A percentile compares a stretch with the other conserved stretches of the same genome.
Conservation (phyloP, 352 stramenopile genomes). For the Pythium monospermum region DNA sequence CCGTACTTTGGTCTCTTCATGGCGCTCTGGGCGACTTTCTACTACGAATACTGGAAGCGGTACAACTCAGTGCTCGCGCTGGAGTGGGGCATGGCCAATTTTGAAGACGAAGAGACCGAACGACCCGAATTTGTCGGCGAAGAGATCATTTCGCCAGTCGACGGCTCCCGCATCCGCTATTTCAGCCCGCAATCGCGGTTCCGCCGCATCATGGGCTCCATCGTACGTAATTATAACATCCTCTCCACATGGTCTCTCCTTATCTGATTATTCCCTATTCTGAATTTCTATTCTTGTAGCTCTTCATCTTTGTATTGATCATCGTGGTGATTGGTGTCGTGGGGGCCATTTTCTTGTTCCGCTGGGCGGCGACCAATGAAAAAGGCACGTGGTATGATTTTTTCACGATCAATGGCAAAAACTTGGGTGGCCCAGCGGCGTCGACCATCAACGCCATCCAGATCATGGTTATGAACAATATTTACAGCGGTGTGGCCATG, state of each 20-base stretch:
- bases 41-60: slow-evolving; percentile 83
- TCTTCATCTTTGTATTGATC: slow-evolving; percentile 72
- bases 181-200: slow-evolving; percentile 62
- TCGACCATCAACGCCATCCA: slow-evolving; percentile 77
- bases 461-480: slow-evolving; percentile 77
- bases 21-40: slow-evolving; percentile 75
- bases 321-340: slow-evolving; percentile 62
- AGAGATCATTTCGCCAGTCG: slow-evolving; percentile 62
- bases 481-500: slow-evolving; percentile 58
- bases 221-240: slow-evolving; percentile 27
- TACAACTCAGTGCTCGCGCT: slow-evolving; percentile 64
- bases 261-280: too few relatives aligned
- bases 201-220: slow-evolving; percentile 61
- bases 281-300: too few relatives aligned
- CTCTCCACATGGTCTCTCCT: not conserved
- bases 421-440: slow-evolving; percentile 43
- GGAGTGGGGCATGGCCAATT: slow-evolving; percentile 71
- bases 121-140: slow-evolving; percentile 70
- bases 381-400: slow-evolving; percentile 42
- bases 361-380: slow-evolving; percentile 44
- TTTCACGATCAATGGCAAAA: slow-evolving; percentile 43
- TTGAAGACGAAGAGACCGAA: slow-evolving; percentile 68
- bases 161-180: slow-evolving; percentile 73
- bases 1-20: slow-evolving; percentile 82
- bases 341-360: slow-evolving; percentile 70